These are phyloP conservation scores for Hypoxylon sp. DNA, from an alignment of 2,329 filamentous ascomycete genomes.

Conservation along the genomic window DNA sequence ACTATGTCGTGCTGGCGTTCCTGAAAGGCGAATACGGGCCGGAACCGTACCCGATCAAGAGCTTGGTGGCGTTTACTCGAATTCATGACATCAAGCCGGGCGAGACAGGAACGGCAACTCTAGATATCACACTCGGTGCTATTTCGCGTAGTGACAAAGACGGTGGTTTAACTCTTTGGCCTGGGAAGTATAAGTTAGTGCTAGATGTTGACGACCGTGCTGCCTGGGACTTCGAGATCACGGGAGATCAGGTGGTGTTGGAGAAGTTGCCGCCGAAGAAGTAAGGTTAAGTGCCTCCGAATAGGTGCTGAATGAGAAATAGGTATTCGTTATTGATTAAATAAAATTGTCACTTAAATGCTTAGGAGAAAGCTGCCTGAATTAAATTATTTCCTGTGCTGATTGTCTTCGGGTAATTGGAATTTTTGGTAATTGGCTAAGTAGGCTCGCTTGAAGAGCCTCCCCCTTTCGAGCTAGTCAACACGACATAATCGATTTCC, in stretches of 20 bases:
- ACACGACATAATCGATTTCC: conserved; percentile 47
- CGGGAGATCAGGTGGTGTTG: conserved; percentile 60
- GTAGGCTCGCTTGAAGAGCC: not conserved
- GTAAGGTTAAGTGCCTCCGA: not conserved
- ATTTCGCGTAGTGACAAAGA: conserved; percentile 65
- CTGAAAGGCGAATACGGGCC: conserved; percentile 63
- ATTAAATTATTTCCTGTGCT: not conserved
- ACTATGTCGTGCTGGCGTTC: conserved; percentile 69
- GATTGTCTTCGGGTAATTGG: not conserved
- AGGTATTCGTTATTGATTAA: not conserved
- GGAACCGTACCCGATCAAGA: conserved; percentile 66
- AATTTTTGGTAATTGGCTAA: not conserved
- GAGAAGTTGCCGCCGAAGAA: conserved; percentile 54
- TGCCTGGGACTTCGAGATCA: conserved; percentile 62
- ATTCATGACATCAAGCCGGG: conserved; percentile 58
- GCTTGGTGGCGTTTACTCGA: conserved; percentile 66
- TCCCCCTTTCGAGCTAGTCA: not conserved
- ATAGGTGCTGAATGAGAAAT: not conserved
- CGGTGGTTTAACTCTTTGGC: conserved; percentile 68
- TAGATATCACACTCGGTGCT: conserved; percentile 64
- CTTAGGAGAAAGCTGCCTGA: not conserved
- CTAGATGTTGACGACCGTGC: conserved; percentile 62
- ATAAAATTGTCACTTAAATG: not conserved
- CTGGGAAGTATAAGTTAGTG: conserved; percentile 65
- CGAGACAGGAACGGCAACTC: conserved; percentile 50